Evolutionary conservation across 257 asterid genomes (phyloP), one percentile per base, ranked within the genome.

Genomic region (Fraxinus americana): DNA sequence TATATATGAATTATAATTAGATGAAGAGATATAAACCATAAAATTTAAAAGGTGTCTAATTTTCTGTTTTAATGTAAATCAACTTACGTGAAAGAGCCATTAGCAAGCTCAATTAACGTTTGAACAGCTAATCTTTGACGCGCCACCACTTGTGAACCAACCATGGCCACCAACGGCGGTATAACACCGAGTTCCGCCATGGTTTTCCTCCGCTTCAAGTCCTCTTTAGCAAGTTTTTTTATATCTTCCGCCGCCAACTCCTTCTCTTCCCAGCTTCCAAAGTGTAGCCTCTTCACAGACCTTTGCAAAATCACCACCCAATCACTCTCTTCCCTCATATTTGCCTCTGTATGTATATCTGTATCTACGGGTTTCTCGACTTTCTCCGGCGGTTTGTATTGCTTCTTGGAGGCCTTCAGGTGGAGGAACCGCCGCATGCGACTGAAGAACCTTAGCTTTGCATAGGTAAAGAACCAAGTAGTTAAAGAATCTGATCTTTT

Each of bases 111-210:
- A 54, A 87, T 81, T 61, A 94, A 76, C 36, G 92, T 91, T 57
- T 84, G 82, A 74, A 92, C 92, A 6, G 96, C 98, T 85, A 85
- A 69, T 23, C 89, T 84, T 52, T 77, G 92, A 72, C 87, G 89
- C 83, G 83, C 84, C 92, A 41, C 87, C 81, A 75, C 87, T 72
- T 87, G 85, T 34, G 96, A 88, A 23, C 86, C 96, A 57, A 86
- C 84, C 98, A 94, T 94, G 7, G 77, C 90, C 23, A 94, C 97
- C 80, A 94, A 77, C 79, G 99, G 98, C 79, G 92, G 98, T 75
- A 94, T 90, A 41, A 94, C 97, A 6, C 98, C 99, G 21, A 94
- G 97, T 86, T 92, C 96, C 87, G 90, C 98, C 94, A 94, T 89
- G 72, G 78, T 82, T 79, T 80, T 91, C 92, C 92, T 88, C 82